Conservation (phyloP, 768 basidiomycete genomes). For the Hortiboletus campestris region DNA sequence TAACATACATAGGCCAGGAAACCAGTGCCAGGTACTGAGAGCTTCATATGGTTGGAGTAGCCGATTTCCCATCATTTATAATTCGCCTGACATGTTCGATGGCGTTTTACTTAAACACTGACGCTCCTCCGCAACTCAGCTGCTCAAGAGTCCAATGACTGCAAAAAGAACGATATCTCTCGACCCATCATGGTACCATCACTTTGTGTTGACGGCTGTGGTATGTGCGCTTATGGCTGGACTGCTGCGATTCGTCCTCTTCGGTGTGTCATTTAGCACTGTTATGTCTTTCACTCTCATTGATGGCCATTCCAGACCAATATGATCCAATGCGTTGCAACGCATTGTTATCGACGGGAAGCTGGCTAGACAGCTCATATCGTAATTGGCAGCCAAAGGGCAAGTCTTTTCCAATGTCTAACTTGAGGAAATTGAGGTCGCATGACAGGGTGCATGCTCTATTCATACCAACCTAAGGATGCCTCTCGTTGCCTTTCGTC, state of each 20-base stretch:
- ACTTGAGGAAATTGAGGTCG: constrained; percentile 6
- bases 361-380: constrained; percentile 69
- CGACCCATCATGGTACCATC: constrained; percentile 53
- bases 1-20: neutral
- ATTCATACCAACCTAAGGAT: constrained; percentile 58
- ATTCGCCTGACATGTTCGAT: neutral
- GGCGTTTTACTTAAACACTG: neutral
- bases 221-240: constrained; percentile 44
- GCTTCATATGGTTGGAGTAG: neutral
- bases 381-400: constrained; percentile 89
- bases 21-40: no score
- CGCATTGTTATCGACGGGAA: constrained; percentile 66
- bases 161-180: constrained; percentile 32
- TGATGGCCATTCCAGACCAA: constrained; percentile 47
- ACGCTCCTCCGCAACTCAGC: neutral
- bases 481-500: constrained; percentile 53
- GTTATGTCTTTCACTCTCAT: constrained; percentile 5
- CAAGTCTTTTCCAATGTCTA: constrained; percentile 26
- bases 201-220: constrained; percentile 39
- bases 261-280: constrained; percentile 37
- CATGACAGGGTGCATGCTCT: constrained; percentile 73
- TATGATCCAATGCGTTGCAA: constrained; percentile 72
- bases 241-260: constrained; percentile 39
- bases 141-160: constrained; percentile 19
- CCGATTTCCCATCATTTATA: neutral